These are phyloP conservation scores for Serendipita sp. DNA, from an alignment of 768 basidiomycete species.

Conservation along the genomic window DNA sequence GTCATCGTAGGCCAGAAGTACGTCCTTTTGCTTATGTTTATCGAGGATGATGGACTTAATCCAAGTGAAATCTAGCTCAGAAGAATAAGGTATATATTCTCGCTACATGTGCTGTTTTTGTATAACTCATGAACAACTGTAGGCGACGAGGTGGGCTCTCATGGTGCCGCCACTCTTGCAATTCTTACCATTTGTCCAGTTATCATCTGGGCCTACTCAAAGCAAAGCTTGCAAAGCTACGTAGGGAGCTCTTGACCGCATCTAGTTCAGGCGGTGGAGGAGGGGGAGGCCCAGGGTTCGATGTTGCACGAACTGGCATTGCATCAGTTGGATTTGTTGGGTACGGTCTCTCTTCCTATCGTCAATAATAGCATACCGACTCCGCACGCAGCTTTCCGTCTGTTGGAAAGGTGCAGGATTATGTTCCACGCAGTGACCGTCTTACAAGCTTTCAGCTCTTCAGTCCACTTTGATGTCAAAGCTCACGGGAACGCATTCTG, in stretches of 20 bases:
- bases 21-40: neutral
- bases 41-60: constrained; percentile 11
- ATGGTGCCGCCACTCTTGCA: neutral
- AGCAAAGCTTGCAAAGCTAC: constrained; percentile 94
- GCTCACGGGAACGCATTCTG: constrained; percentile 90
- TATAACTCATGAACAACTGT: constrained; percentile 34
- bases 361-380: neutral
- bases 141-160: constrained; percentile 17
- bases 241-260: constrained; percentile 79
- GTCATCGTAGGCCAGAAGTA: neutral
- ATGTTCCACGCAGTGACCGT: constrained; percentile 8
- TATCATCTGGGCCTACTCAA: constrained; percentile 95
- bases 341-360: constrained; percentile 8
- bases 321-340: neutral
- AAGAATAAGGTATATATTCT: constrained; percentile 52
- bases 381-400: constrained; percentile 48
- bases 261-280: constrained; percentile 68
- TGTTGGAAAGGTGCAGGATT: constrained; percentile 62
- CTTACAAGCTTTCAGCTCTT: neutral
- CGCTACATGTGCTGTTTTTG: neutral
- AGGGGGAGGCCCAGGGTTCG: constrained; percentile 83
- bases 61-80: constrained; percentile 43
- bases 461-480: constrained; percentile 92
- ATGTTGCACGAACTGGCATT: constrained; percentile 85
- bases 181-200: constrained; percentile 24